Base-by-base conservation (phyloP, 2,329 filamentous ascomycete genomes). In the Trichothecium sympodiale region DNA sequence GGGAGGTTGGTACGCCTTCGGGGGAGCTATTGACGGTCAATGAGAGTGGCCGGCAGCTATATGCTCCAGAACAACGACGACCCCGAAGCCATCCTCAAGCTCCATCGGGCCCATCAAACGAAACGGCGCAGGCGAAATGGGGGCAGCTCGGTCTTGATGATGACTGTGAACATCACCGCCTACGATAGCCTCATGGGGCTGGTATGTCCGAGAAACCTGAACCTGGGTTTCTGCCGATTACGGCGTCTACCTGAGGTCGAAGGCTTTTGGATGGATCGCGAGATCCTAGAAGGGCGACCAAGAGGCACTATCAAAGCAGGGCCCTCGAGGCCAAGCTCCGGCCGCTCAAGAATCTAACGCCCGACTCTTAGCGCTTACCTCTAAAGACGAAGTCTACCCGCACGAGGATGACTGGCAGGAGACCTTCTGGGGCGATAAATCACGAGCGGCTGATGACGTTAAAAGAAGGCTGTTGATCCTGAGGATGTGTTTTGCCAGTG, bases 1-100 rank as follows among this genome's bases (percentile, higher is more conserved):
- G n/a, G n/a, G 65, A 75, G 23, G 55, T 78, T 1, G 66, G 81
- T 1, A 70, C 68, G 0, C 67, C 67, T 0, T 44, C 46, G 4
- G 74, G 76, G 0, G 49, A 65, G 6, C 57, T 71, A 5, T 29
- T 77, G 3, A 62, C 56, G 0, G 63, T 68, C 1, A 76, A 70
- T 33, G 67, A 69, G 28, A 0, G 46, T 64, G 15, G 10, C 37
- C 2, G 37, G 33, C 17, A 12, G 18, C 13, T 15, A 35, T 8
- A 18, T 14, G 14, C 15, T 39, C 7, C 20, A 25, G 20, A 8
- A 32, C 14, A 14, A 37, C 17, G 15, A 35, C 25, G 25, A 29
- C 7, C 29, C 33, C 5, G 30, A 17, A 5, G 31, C 18, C 8
- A 16, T 30, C 10, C 8, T 16, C 15, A 29, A 12, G 3, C 14